These are phyloP conservation scores for Agaricus blazei DNA, from an alignment of 768 basidiomycete genomes.

Conservation along the genomic window DNA sequence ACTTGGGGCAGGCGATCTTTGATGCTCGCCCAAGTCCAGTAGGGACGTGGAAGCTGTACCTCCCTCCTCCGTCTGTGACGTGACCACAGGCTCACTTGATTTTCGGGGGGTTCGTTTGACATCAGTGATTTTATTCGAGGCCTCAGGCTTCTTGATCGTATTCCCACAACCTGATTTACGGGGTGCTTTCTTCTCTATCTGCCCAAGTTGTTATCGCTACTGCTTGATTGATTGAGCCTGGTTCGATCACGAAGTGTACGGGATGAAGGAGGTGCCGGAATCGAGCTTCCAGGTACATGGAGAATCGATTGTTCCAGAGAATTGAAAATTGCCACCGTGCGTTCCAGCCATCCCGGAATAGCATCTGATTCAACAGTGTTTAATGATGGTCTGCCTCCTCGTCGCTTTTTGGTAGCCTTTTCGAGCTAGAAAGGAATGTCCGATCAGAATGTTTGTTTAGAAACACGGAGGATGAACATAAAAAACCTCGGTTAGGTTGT, in stretches of 20 bases:
- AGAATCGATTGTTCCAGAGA: constrained; percentile 31
- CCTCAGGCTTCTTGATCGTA: background rate
- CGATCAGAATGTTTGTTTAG: background rate
- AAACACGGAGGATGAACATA: background rate
- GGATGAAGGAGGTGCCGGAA: constrained; percentile 27
- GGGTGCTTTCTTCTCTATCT: constrained; percentile 1
- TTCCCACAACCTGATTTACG: background rate
- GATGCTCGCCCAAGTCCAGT: constrained; percentile 6
- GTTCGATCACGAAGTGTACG: constrained; percentile 51
- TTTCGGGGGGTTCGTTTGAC: constrained; percentile 6
- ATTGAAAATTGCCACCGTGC: constrained; percentile 44
- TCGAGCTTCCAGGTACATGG: constrained; percentile 15
- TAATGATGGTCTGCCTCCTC: constrained; percentile 42
- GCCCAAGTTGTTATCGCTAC: background rate
- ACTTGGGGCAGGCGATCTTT: constrained; percentile 11
- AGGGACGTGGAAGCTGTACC: constrained; percentile 9
- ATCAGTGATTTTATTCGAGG: background rate
- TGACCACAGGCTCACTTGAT: constrained; percentile 11
- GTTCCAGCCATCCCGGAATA: constrained; percentile 54
- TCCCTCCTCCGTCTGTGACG: constrained; percentile 13
- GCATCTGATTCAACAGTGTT: constrained; percentile 16
- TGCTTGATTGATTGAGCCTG: constrained; percentile 30
- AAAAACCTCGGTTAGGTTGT: constrained; percentile 56
- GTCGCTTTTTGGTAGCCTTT: constrained; percentile 56
- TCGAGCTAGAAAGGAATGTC: constrained; percentile 43